Evolutionary conservation across 345 rosid species (phyloP), one percentile per base, ranked within the genome.

Genomic region (Populus simonii): DNA sequence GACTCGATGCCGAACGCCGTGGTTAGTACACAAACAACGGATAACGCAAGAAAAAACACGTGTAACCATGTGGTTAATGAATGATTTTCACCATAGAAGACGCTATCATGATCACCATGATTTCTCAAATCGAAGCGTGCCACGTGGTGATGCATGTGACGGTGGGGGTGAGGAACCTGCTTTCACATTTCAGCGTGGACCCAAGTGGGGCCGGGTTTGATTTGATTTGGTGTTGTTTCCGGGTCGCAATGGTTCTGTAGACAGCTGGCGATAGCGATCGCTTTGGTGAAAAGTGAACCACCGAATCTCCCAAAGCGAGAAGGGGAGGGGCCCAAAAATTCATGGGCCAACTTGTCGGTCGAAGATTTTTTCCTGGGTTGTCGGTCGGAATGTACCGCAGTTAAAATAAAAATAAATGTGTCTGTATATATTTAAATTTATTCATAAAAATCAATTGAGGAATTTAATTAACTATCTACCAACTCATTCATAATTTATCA

Each of bases 261-360:
- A 80, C 83, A 87, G 86, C 86, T 84, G 87, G 81, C 82, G 35
- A 43, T 27, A 17, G 81, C 27, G 80, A 65, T 76, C 62, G 87
- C 76, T 71, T 80, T 31, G 81, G 71, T 80, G 87, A 80, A 80
- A 84, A 76, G 84, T 68, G 78, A 79, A 79, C 79, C 84, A 78
- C 83, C 76, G 74, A 71, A 68, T 68, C 31, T 76, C 23, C 23
- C 62, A 31, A 74, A 36, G 29, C 0, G 59, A 35, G 6, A 20
- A 13, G 43, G 45, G 11, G 22, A 36, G 73, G 33, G 49, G 36
- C 36, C 36, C 22, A 25, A 38, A 5, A 38, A 17, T 10, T 12
- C 11, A 66, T 9, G 68, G 2, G 72, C 38, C 51, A 12, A 15
- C n/a, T 33, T 59, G 63, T 59, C 63, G 63, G 63, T 59, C 63